A percentile compares a stretch with the other conserved stretches of the same genome.
These are phyloP conservation scores for Mortierella sp. DNA, from an alignment of 371 early-diverging fungal genomes.

Conservation along the genomic window DNA sequence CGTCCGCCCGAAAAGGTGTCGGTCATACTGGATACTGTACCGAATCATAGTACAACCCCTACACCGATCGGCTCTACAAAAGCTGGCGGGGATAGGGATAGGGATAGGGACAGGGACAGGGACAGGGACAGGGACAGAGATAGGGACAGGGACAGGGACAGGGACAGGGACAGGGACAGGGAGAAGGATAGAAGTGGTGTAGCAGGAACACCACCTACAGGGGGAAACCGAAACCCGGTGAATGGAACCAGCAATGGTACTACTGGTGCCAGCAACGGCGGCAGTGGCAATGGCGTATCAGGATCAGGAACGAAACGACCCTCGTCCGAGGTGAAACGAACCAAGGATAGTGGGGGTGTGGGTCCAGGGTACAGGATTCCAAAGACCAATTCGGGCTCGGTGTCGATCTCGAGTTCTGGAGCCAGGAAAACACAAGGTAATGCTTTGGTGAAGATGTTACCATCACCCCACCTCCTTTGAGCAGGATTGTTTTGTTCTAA, in stretches of 20 bases:
- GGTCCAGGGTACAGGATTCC: conserved; percentile 51
- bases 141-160: too few species aligned
- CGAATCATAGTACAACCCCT: conserved; percentile 29
- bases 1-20: conserved; percentile 16
- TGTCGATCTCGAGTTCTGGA: too few species aligned
- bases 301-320: conserved; percentile 32
- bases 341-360: conserved; percentile 34
- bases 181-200: too few species aligned
- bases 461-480: too few species aligned
- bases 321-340: conserved; percentile 16
- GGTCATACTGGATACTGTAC: conserved; percentile 32
- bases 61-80: conserved; percentile 33
- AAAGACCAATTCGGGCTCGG: too few species aligned
- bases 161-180: too few species aligned
- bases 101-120: conserved; percentile 21
- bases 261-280: too few species aligned
- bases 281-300: conserved; percentile 10
- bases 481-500: too few species aligned
- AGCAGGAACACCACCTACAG: too few species aligned
- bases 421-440: conserved; percentile 32
- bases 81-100: too few species aligned
- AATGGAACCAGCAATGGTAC: conserved; percentile 26
- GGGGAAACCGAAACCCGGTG: too few species aligned
- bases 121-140: conserved; percentile 31
- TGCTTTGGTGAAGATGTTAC: too few species aligned